These are phyloP conservation scores for Hymenoscyphus scutula DNA, from an alignment of 2,329 filamentous ascomycete species.

Conservation along the genomic window DNA sequence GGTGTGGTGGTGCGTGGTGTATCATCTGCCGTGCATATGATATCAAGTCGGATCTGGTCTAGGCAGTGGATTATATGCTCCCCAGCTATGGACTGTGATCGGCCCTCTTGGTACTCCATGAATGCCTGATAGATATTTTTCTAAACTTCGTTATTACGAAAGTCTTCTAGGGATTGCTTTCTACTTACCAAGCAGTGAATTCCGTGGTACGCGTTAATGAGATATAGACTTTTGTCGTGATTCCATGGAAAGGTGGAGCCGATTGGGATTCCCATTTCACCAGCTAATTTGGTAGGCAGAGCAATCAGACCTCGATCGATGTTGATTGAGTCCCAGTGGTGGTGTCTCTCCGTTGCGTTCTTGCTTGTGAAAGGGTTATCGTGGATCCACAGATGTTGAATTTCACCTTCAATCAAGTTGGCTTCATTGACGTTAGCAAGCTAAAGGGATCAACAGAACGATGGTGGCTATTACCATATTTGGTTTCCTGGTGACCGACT, in stretches of 20 bases:
- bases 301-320: constrained; percentile 9
- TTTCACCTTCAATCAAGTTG: not conserved
- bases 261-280: not conserved
- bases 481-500: not conserved
- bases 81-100: not conserved
- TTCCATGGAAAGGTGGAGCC: constrained; percentile 8
- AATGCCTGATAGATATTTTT: constrained; percentile 11
- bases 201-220: constrained; percentile 11
- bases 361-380: not conserved
- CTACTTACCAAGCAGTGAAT: constrained; percentile 11
- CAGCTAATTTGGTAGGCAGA: constrained; percentile 2
- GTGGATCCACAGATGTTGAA: not conserved
- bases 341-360: constrained; percentile 6
- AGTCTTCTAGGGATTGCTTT: not conserved
- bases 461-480: not conserved
- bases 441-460: not conserved
- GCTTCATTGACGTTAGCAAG: not conserved
- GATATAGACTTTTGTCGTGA: constrained; percentile 7
- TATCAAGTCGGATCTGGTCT: constrained; percentile 5
- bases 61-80: constrained; percentile 12
- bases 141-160: not conserved
- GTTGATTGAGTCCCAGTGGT: constrained; percentile 9
- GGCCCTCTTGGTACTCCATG: constrained; percentile 9
- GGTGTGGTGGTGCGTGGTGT: constrained; percentile 5
- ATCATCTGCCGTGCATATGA: constrained; percentile 13